Percentiles rank a stretch among this genome's conserved stretches.
These are phyloP conservation scores for Leptomonas seymouri DNA, from an alignment of 208 protist genomes.

Conservation along the genomic window DNA sequence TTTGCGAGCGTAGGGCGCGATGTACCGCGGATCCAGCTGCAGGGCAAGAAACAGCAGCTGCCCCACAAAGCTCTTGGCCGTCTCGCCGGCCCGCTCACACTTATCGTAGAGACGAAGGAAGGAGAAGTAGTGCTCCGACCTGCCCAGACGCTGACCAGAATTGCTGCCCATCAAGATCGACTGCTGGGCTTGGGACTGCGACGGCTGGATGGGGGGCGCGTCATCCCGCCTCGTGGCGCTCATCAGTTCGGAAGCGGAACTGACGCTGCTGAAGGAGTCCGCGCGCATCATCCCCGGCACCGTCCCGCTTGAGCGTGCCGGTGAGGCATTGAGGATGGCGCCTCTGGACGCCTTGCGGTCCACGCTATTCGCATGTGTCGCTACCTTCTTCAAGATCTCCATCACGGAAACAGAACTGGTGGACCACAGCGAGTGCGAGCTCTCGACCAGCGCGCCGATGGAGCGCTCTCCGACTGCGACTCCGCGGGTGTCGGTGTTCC, in stretches of 20 bases:
- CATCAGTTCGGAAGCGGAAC: constrained; percentile 22
- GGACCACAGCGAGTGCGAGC: constrained; percentile 12
- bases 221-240: constrained; percentile 27
- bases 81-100: constrained; percentile 60
- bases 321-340: constrained; percentile 84
- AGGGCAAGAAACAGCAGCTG: constrained; percentile 84
- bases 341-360: constrained; percentile 83
- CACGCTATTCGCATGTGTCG: constrained; percentile 75
- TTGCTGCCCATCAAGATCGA: constrained; percentile 14
- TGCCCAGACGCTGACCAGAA: not conserved
- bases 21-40: constrained; percentile 78
- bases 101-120: constrained; percentile 88
- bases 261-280: constrained; percentile 30
- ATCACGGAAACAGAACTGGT: constrained; percentile 55
- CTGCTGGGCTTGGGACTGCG: constrained; percentile 14
- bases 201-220: not conserved
- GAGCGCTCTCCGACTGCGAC: constrained; percentile 6
- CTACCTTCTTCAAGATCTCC: constrained; percentile 71
- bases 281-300: constrained; percentile 24
- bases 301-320: constrained; percentile 35
- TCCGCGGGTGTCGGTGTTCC: constrained; percentile 42
- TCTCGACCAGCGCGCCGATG: constrained; percentile 10
- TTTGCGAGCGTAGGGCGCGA: constrained; percentile 61
- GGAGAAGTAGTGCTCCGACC: constrained; percentile 90
- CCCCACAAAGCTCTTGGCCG: constrained; percentile 52